Evolutionary conservation across 768 basidiomycete genomes (phyloP).

Genomic region (Mycena leptocephala): DNA sequence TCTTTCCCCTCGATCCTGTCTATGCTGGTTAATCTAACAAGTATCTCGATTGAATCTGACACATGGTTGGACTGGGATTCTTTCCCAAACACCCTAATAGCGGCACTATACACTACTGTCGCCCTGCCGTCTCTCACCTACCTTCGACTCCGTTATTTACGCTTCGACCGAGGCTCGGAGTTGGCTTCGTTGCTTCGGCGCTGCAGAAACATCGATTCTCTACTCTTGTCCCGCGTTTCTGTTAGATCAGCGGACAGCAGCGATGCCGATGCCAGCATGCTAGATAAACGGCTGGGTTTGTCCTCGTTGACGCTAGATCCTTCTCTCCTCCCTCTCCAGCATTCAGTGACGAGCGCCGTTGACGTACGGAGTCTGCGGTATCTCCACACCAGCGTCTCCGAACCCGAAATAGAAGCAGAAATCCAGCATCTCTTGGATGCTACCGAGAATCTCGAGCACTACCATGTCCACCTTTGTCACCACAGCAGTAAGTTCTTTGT

Average conservation of each 20-base stretch:
- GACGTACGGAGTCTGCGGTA: slow-evolving; percentile 1
- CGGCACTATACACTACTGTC: background rate
- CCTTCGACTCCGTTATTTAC: background rate
- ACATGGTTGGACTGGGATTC: background rate
- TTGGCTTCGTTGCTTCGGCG: too few species aligned
- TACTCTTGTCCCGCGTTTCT: slow-evolving; percentile 11
- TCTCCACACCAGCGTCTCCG: background rate
- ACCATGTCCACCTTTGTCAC: slow-evolving; percentile 3
- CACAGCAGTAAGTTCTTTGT: slow-evolving; percentile 7
- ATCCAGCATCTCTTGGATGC: slow-evolving; percentile 13
- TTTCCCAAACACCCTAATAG: background rate
- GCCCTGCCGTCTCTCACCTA: slow-evolving; percentile 12
- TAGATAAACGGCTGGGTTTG: background rate
- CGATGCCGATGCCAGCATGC: background rate
- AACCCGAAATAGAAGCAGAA: slow-evolving; percentile 4
- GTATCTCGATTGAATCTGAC: slow-evolving; percentile 5
- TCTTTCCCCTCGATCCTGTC: slow-evolving; percentile 3
- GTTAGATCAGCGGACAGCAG: background rate
- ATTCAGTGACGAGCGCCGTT: slow-evolving; percentile 1
- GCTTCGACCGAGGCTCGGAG: slow-evolving; percentile 15
- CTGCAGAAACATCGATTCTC: too few species aligned
- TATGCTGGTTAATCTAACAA: slow-evolving; percentile 19
- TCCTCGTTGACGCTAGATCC: slow-evolving; percentile 11
- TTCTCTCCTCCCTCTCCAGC: background rate
- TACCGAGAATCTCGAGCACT: slow-evolving; percentile 1